Percentiles rank a stretch among this genome's conserved stretches.
phyloP scores from a whole-genome alignment of 106 monocot species.

The Vanilla planifolia region DNA sequence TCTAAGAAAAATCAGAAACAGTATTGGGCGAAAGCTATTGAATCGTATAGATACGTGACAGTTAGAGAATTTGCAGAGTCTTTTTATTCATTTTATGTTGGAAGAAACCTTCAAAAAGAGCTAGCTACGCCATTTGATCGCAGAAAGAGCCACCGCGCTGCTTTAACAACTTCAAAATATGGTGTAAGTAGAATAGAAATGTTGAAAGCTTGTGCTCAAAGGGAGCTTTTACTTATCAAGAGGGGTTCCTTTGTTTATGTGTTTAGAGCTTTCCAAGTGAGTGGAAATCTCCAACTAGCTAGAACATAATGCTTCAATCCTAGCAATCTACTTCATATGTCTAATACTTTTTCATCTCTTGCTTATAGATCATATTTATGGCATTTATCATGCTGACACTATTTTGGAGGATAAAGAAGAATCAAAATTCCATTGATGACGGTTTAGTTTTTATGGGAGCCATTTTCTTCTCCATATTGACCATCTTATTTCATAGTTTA shows the following conservation, averaged over 20 bases:
- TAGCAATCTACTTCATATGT: not conserved
- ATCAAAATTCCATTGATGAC: conserved; percentile 10
- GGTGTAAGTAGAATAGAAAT: conserved; percentile 18
- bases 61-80: conserved; percentile 22
- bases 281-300: not conserved
- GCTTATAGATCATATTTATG: conserved; percentile 30
- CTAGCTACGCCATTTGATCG: conserved; percentile 23
- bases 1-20: conserved; percentile 34
- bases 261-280: conserved; percentile 23
- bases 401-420: conserved; percentile 51
- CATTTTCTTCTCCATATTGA: conserved; percentile 31
- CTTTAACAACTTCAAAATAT: conserved; percentile 25
- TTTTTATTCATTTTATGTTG: conserved; percentile 25
- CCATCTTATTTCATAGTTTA: conserved; percentile 44
- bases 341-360: too few relatives aligned
- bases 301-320: not conserved
- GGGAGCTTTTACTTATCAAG: conserved; percentile 30
- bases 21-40: conserved; percentile 19
- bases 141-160: conserved; percentile 27
- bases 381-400: conserved; percentile 41
- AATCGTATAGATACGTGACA: conserved; percentile 21
- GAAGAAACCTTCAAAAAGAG: conserved; percentile 9
- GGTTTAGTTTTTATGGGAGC: conserved; percentile 54
- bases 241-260: conserved; percentile 34
- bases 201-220: conserved; percentile 21